Base-by-base conservation (phyloP, 164 flowering plant species). In the Hamamelis virginiana region DNA sequence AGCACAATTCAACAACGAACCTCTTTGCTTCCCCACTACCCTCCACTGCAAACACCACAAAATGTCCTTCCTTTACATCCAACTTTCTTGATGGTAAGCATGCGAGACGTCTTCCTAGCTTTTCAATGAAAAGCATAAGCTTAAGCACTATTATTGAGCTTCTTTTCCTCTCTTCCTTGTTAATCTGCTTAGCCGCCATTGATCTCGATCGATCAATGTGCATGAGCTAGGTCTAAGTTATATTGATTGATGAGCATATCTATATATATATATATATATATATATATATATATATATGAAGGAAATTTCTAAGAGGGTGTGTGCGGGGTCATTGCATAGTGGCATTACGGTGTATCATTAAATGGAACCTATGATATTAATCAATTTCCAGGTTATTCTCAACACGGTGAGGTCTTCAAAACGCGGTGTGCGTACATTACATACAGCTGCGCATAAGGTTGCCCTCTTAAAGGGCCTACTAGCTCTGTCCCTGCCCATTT, bases 41-140 rank as follows among this genome's bases (percentile, higher is more conserved):
- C 8, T 76, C 63, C 0, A 58, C 71, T 46, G 86, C 83, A 11
- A 74, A 41, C 1, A 87, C 82, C 10, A 79, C 76, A 67, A 87
- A 83, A 52, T 83, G 82, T 0, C 86, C 91, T 76, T 81, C 74
- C 67, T 82, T 83, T 6, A 85, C 88, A 52, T 13, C 21, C 13
- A 10, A 4, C 19, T 13, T 70, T 67, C 16, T 59, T 0, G 60
- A 44, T 16, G 68, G 44, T 41, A 51, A 45, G 45, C 60, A 21
- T 4, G 69, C 48, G 59, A 72, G 57, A 28, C 69, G 22, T 62
- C 28, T 68, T 14, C 64, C 59, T 14, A 76, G 67, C 70, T 71
- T 73, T 22, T 57, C 26, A 9, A 72, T 66, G 44, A 78, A 38
- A 28, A 62, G 28, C 69, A 52, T 72, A 22, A 78, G 77, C 71